Base-by-base conservation (phyloP, 2,329 filamentous ascomycete species). In the Kalaharituber pfeilii region DNA sequence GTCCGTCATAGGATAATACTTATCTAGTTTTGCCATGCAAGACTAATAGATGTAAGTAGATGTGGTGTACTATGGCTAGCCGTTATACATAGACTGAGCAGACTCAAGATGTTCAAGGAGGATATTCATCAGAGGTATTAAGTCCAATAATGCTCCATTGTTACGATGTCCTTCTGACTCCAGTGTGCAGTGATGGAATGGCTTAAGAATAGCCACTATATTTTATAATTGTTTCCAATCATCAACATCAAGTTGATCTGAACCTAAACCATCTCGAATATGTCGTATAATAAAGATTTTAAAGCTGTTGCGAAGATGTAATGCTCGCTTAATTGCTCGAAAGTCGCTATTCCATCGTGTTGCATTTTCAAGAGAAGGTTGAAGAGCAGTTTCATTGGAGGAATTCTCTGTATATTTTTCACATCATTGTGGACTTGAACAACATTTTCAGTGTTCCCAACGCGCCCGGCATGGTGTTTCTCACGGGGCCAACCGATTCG, bases 31-130 rank as follows among this genome's bases (percentile, higher is more conserved):
- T 22, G n/a, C 44, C 44, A 49, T n/a, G 18, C 44, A n/a, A 22
- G 6, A 5, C 24, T 49, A 13, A 49, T 49, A 15, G 24, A 22
- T 20, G 5, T 13, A 20, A 49, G 18, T n/a, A 49, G 44, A 39
- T 39, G 33, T 39, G 7, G 33, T 15, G 33, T 39, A 39, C 44
- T 22, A 13, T 22, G n/a, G 6, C 18, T 49, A 3, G 44, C 24
- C 22, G 24, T 36, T 20, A 49, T 49, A 49, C 44, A 20, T 49
- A 49, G 18, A 13, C 3, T 13, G 15, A 13, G 24, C 24, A 1
- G 44, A 20, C 29, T 52, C 50, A n/a, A 42, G 6, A 56, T 69
- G 68, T 68, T 60, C 24, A 33, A 51, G 51, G 15, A 29, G 28
- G 15, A 47, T 65, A 54, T 68, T 66, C 59, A 52, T 52, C 3